These are phyloP conservation scores for Corinectria fuckeliana DNA, from an alignment of 2,329 filamentous ascomycete genomes.

Conservation along the genomic window DNA sequence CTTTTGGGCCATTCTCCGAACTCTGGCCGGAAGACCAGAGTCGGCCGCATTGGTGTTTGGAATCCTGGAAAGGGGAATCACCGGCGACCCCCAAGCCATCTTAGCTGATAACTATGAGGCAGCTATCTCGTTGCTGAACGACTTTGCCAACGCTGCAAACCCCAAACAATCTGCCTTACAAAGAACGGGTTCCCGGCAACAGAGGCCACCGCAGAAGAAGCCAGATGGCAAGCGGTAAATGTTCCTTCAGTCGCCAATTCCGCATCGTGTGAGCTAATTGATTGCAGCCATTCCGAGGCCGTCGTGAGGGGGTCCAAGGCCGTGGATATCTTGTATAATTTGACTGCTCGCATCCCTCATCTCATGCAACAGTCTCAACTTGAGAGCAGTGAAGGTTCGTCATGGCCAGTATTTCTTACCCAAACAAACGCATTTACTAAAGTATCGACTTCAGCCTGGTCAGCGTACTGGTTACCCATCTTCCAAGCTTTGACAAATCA, in stretches of 20 bases:
- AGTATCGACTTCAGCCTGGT: conserved; percentile 74
- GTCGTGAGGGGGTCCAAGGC: conserved; percentile 82
- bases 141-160: conserved; percentile 85
- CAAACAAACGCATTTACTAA: not conserved
- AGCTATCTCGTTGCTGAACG: conserved; percentile 81
- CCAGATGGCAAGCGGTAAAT: conserved; percentile 39
- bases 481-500: conserved; percentile 88
- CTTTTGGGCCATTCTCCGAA: conserved; percentile 91
- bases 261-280: not conserved
- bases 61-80: conserved; percentile 80
- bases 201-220: conserved; percentile 40
- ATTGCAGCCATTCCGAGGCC: conserved; percentile 52
- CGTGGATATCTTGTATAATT: conserved; percentile 79
- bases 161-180: conserved; percentile 75
- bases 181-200: conserved; percentile 61
- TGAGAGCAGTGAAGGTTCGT: conserved; percentile 78
- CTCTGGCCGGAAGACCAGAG: conserved; percentile 71
- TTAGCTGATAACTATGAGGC: conserved; percentile 96
- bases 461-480: conserved; percentile 95
- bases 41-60: conserved; percentile 82
- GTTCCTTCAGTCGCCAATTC: not conserved
- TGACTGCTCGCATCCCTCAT: conserved; percentile 81
- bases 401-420: not conserved
- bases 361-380: conserved; percentile 94
- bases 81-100: conserved; percentile 78